These are phyloP conservation scores for Arabidopsis lyrata DNA, from an alignment of 441 rosid genomes.

Conservation along the genomic window DNA sequence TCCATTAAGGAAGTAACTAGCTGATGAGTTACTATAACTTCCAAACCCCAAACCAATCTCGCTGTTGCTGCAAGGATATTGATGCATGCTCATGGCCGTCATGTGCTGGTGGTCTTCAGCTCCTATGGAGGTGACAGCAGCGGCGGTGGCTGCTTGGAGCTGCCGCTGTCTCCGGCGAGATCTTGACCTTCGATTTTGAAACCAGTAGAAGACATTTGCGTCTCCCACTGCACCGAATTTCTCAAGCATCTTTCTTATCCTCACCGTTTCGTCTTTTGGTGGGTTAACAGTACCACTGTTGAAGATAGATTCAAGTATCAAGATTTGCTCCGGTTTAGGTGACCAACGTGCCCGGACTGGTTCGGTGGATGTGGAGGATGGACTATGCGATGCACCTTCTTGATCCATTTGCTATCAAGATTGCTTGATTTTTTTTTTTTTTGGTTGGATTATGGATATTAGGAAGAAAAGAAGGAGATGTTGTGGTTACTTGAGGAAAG, in stretches of 20 bases:
- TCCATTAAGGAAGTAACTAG: constrained; percentile 32
- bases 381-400: constrained; percentile 27
- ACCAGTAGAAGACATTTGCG: constrained; percentile 97
- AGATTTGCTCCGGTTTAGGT: constrained; percentile 96
- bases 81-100: constrained; percentile 39
- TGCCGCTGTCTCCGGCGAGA: constrained; percentile 96
- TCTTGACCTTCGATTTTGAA: constrained; percentile 90
- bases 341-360: constrained; percentile 70
- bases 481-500: constrained; percentile 26
- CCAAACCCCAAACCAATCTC: constrained; percentile 42
- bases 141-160: constrained; percentile 57
- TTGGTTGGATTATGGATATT: background rate
- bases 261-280: constrained; percentile 90
- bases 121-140: constrained; percentile 17
- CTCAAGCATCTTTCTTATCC: constrained; percentile 85
- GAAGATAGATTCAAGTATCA: constrained; percentile 95
- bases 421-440: background rate
- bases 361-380: constrained; percentile 27
- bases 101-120: constrained; percentile 23
- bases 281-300: constrained; percentile 98
- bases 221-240: constrained; percentile 92
- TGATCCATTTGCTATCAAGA: constrained; percentile 37
- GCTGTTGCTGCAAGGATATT: constrained; percentile 25
- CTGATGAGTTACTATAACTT: constrained; percentile 34
- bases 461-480: constrained; percentile 5